Base-by-base conservation (phyloP, 2,329 filamentous ascomycete genomes). In the Verticillium longisporum region DNA sequence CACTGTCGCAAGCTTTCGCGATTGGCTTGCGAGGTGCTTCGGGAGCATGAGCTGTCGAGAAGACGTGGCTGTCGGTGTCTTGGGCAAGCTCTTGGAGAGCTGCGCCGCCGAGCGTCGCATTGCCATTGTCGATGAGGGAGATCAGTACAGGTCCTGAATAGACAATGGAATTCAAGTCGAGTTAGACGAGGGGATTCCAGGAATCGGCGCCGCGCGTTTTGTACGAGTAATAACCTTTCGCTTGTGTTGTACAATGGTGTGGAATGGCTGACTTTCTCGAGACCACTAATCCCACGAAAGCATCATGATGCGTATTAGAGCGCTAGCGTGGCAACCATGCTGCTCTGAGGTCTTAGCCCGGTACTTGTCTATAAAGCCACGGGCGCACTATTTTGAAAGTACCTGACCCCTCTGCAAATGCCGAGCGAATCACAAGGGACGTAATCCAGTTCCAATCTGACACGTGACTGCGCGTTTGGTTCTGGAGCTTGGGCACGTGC, bases 1-100 rank as follows among this genome's bases (percentile, higher is more conserved):
- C 4, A 85, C 86, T 13, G 86, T 89, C 34, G 88, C 88, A 67
- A 83, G 76, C 55, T 72, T 73, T 67, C 81, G 74, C 60, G 67
- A 79, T 75, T 76, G 73, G 66, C 74, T 72, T 69, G 71, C 66
- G 70, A 67, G 59, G 69, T 68, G 61, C 67, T 69, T 61, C 69
- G 69, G 59, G 67, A 68, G 64, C 69, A 65, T 61, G 50, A 61
- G 67, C 64, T 59, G 34, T 36, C 63, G 58, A 38, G 64, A 50
- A 64, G 64, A 57, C 65, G 62, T 58, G 6, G 59, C 57, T 21
- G 60, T 33, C 1, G 62, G 60, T 50, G 59, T 57, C 53, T 64
- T 61, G 18, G 65, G 62, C 60, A 73, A 65, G 59, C 64, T 65
- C 67, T 65, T 69, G 60, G 74, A 73, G 61, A 79, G 72, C 62